phyloP scores from a whole-genome alignment of 73 alveolate genomes.

The Effrenium voratum region DNA sequence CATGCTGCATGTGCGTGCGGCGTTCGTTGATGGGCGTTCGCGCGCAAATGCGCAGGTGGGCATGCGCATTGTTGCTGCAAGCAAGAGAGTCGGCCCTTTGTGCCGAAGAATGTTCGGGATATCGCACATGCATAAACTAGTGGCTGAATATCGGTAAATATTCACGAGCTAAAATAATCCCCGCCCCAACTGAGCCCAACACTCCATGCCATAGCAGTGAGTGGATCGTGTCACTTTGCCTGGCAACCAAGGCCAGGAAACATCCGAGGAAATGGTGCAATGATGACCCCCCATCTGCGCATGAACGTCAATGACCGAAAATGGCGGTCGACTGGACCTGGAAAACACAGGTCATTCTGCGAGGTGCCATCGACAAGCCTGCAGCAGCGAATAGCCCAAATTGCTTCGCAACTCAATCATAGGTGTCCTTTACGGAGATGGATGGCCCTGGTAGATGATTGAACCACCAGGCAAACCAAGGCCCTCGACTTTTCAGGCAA shows the following conservation, averaged over 20 bases:
- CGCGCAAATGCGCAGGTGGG: too few relatives aligned
- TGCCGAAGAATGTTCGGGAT: too few relatives aligned
- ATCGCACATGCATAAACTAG: too few relatives aligned
- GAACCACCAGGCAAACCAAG: too few relatives aligned
- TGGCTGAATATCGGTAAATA: too few relatives aligned
- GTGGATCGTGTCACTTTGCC: conserved; percentile 92
- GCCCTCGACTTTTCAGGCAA: too few relatives aligned
- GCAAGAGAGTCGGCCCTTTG: too few relatives aligned
- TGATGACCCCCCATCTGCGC: neutral
- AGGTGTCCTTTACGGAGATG: neutral
- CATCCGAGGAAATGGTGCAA: neutral
- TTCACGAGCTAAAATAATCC: too few relatives aligned
- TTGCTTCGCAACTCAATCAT: neutral
- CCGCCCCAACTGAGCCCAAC: neutral
- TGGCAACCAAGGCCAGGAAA: neutral
- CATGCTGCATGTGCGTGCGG: too few relatives aligned
- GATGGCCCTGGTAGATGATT: too few relatives aligned
- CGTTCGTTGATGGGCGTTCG: too few relatives aligned
- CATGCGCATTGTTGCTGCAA: too few relatives aligned
- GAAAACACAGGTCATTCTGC: conserved; percentile 83
- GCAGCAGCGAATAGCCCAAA: neutral
- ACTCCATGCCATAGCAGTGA: conserved; percentile 93
- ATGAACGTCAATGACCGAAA: neutral
- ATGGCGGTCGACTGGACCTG: neutral
- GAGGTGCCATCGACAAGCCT: conserved; percentile 88